Percentiles rank a stretch among this genome's conserved stretches.
Evolutionary conservation across 2,329 filamentous ascomycete species (phyloP).

Genomic region (Aspergillus sp.): DNA sequence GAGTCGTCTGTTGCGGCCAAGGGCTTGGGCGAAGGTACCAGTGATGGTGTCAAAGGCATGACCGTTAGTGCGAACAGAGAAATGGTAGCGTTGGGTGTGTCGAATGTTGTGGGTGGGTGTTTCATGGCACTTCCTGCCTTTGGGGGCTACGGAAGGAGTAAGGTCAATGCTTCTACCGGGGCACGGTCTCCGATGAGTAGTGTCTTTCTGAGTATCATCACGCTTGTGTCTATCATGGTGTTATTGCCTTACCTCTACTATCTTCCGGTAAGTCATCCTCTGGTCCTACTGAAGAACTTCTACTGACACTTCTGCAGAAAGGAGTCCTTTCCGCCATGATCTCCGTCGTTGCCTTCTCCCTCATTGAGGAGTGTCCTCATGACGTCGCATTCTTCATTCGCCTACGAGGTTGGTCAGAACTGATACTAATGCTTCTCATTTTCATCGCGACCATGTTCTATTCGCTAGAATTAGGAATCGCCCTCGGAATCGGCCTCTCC

Average conservation of each 20-base stretch:
- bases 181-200: constrained; percentile 92
- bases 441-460: constrained; percentile 91
- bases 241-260: constrained; percentile 90
- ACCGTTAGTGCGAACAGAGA: constrained; percentile 86
- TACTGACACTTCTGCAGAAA: constrained; percentile 46
- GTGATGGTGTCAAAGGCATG: constrained; percentile 67
- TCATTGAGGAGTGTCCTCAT: constrained; percentile 91
- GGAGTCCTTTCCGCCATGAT: constrained; percentile 91
- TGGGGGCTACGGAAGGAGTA: constrained; percentile 91
- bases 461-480: constrained; percentile 87
- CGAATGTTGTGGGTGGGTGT: constrained; percentile 83
- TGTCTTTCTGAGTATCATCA: constrained; percentile 75
- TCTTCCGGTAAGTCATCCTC: constrained; percentile 63
- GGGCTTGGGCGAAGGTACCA: constrained; percentile 60
- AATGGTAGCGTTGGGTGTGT: constrained; percentile 80
- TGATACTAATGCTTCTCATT: constrained; percentile 82
- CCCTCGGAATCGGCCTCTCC: constrained; percentile 85
- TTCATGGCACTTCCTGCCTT: constrained; percentile 93
- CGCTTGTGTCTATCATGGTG: constrained; percentile 71
- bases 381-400: constrained; percentile 84
- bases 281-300: not conserved
- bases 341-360: constrained; percentile 85
- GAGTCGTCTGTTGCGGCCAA: constrained; percentile 96
- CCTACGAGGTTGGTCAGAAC: constrained; percentile 78
- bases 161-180: constrained; percentile 88